Conservation (phyloP, 768 basidiomycete genomes). For the Termitomyces eurrhizus region DNA sequence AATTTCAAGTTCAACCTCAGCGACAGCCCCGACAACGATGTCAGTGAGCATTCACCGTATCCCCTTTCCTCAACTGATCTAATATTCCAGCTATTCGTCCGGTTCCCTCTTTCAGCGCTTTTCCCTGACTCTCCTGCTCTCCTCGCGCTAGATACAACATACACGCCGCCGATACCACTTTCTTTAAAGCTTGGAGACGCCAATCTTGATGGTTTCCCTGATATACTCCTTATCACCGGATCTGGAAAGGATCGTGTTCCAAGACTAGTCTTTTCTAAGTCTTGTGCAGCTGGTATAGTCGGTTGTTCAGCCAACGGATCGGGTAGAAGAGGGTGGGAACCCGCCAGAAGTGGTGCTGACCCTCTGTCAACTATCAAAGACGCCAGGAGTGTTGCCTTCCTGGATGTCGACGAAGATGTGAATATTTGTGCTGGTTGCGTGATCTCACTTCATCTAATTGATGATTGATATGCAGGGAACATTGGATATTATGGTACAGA, state of each 20-base stretch:
- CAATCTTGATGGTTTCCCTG: constrained; percentile 93
- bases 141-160: constrained; percentile 65
- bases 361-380: constrained; percentile 67
- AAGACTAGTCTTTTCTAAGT: constrained; percentile 58
- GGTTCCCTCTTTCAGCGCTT: constrained; percentile 60
- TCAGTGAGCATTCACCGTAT: constrained; percentile 22
- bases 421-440: constrained; percentile 25
- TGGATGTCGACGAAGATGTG: constrained; percentile 97
- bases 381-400: constrained; percentile 70
- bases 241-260: constrained; percentile 46
- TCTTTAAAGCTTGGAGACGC: constrained; percentile 83
- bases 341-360: constrained; percentile 50
- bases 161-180: constrained; percentile 65
- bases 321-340: constrained; percentile 65
- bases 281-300: constrained; percentile 48
- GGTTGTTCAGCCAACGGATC: constrained; percentile 52
- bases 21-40: constrained; percentile 45
- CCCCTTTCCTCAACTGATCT: background rate
- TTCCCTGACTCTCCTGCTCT: constrained; percentile 54
- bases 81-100: constrained; percentile 51
- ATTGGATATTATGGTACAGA: constrained; percentile 88
- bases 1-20: constrained; percentile 75
- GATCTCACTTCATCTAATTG: background rate
- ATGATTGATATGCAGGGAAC: constrained; percentile 53
- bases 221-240: constrained; percentile 62